Base-by-base conservation (phyloP, 2,329 filamentous ascomycete genomes). In the Colletotrichum sublineola region DNA sequence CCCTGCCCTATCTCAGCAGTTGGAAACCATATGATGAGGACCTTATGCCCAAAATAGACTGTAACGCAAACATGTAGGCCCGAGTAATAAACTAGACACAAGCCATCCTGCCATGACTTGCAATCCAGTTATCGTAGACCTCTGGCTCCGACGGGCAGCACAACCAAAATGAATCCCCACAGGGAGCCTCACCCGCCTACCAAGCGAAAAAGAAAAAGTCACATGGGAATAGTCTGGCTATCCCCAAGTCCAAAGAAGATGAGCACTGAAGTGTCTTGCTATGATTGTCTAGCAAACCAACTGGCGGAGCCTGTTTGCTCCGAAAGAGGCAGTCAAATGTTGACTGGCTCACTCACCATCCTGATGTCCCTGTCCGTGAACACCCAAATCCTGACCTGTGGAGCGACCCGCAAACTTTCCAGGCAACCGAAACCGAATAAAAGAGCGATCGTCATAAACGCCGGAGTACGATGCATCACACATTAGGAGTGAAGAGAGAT, bases 401-500 rank as follows among this genome's bases (percentile, higher is more conserved):
- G 53, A 56, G 44, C 58, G 65, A 61, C 40, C 69, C 67, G 55
- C 46, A 50, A 65, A 73, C 66, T 60, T 60, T 61, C 67, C 68
- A 55, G 58, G 55, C 56, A 63, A 62, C 60, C 61, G 20, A 73
- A 63, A 65, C 46, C 33, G 61, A 69, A 52, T 50, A 24, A 52
- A 57, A 46, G 46, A 58, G 36, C 31, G 53, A 46, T 65, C 55
- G 46, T 65, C 9, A 55, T 65, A 55, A 73, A 73, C 70, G 70
- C 73, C 64, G 57, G 48, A 69, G 71, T 62, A 44, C 66, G 63
- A 73, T 73, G 67, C 67, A 71, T 71, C 55, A 72, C 62, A 71
- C 42, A 63, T 67, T 57, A 72, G 52, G 31, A 50, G 68, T 63
- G 46, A 53, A 38, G 42, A 55, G 44, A 58, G 42, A 65, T 62